Evolutionary conservation across 768 basidiomycete species (phyloP).

Genomic region (Hydnomerulius pinastri): DNA sequence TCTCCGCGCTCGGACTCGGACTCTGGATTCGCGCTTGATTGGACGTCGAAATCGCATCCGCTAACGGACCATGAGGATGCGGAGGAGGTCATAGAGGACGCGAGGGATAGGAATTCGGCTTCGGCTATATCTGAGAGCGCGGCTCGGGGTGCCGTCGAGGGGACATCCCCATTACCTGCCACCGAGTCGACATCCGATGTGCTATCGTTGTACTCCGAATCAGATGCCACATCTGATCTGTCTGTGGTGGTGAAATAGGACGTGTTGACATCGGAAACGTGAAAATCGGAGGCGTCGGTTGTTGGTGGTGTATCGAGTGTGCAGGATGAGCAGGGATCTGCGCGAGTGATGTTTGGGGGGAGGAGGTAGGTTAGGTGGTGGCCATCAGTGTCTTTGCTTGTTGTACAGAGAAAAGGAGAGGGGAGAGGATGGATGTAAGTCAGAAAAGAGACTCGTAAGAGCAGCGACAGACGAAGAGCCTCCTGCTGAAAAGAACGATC

Average conservation of each 20-base stretch:
- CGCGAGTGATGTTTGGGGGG: conserved; percentile 70
- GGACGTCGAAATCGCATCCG: conserved; percentile 32
- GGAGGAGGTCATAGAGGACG: conserved; percentile 29
- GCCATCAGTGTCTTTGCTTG: conserved; percentile 47
- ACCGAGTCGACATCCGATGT: conserved; percentile 27
- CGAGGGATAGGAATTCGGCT: no score
- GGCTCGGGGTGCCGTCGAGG: conserved; percentile 5
- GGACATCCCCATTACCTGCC: conserved; percentile 11
- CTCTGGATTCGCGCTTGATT: no score
- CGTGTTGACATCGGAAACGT: conserved; percentile 47
- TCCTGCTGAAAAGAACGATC: conserved; percentile 80
- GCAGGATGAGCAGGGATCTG: conserved; percentile 42
- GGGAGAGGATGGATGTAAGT: neutral
- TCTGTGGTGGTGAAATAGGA: conserved; percentile 35
- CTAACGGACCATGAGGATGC: conserved; percentile 42
- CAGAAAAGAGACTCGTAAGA: neutral
- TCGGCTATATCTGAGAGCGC: conserved; percentile 29
- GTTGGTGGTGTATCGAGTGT: conserved; percentile 71
- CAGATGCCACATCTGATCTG: conserved; percentile 19
- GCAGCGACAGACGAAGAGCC: no score
- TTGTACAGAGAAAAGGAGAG: conserved; percentile 17
- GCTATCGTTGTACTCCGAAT: conserved; percentile 1
- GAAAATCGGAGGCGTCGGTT: conserved; percentile 64
- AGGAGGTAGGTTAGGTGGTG: conserved; percentile 76
- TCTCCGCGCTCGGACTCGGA: no score